phyloP scores from a whole-genome alignment of 163 green algal genomes.

The Picocystis sp. region DNA sequence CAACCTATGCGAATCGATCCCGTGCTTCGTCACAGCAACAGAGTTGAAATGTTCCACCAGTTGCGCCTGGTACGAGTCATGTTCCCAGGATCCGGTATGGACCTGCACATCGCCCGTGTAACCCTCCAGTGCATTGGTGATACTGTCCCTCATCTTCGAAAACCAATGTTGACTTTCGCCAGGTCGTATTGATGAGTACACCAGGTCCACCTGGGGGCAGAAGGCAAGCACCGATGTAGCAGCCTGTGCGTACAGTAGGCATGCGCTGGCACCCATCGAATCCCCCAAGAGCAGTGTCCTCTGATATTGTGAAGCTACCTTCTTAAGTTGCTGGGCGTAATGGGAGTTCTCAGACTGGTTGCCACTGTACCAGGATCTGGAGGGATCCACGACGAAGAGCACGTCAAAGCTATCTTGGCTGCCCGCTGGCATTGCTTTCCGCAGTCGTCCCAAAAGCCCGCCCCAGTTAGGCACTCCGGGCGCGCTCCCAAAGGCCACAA shows the following conservation, averaged over 20 bases:
- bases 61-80: slow-evolving; percentile 60
- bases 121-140: neutral
- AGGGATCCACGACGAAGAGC: slow-evolving; percentile 72
- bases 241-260: slow-evolving; percentile 53
- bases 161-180: slow-evolving; percentile 8
- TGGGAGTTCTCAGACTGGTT: slow-evolving; percentile 3
- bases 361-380: slow-evolving; percentile 57
- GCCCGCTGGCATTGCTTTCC: slow-evolving; percentile 4
- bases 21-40: slow-evolving; percentile 25
- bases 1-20: slow-evolving; percentile 46
- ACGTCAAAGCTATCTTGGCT: slow-evolving; percentile 47
- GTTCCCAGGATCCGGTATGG: slow-evolving; percentile 60
- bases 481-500: slow-evolving; percentile 75
- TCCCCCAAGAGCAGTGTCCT: slow-evolving; percentile 67
- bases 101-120: slow-evolving; percentile 21
- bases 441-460: slow-evolving; percentile 47
- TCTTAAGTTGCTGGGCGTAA: too few relatives aligned
- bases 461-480: slow-evolving; percentile 83
- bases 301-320: slow-evolving; percentile 25
- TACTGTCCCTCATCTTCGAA: neutral
- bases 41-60: slow-evolving; percentile 7
- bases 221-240: slow-evolving; percentile 68
- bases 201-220: slow-evolving; percentile 70
- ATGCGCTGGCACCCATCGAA: slow-evolving; percentile 68
- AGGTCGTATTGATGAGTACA: slow-evolving; percentile 42